These are phyloP conservation scores for Penicillium glabrum DNA, from an alignment of 2,329 filamentous ascomycete species.

Conservation along the genomic window DNA sequence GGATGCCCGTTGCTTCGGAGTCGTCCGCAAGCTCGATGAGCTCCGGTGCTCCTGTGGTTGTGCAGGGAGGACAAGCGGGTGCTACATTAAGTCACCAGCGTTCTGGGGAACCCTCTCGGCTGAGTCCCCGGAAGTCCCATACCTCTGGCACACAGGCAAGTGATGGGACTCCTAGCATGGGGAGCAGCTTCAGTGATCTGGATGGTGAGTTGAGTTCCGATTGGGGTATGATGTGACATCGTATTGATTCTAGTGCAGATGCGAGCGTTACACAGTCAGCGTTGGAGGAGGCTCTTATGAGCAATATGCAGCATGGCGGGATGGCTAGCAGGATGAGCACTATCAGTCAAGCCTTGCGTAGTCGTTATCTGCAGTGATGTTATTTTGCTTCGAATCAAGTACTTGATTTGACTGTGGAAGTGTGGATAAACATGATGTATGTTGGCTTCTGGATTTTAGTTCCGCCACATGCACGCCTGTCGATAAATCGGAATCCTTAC, in stretches of 20 bases:
- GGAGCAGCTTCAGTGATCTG: conserved; percentile 65
- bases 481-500: not conserved
- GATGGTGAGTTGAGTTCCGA: conserved; percentile 48
- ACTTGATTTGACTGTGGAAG: not conserved
- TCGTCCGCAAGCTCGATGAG: conserved; percentile 40
- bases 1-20: conserved; percentile 22
- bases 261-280: conserved; percentile 65
- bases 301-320: conserved; percentile 59
- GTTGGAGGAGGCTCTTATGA: conserved; percentile 63
- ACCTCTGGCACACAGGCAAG: conserved; percentile 46
- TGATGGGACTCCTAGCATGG: conserved; percentile 62
- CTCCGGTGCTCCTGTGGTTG: conserved; percentile 32
- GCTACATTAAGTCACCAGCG: conserved; percentile 45
- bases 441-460: not conserved
- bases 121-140: conserved; percentile 47
- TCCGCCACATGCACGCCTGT: not conserved
- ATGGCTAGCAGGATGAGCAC: conserved; percentile 52
- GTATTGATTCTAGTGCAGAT: conserved; percentile 40
- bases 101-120: conserved; percentile 48
- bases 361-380: conserved; percentile 46
- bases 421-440: not conserved
- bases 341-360: conserved; percentile 55
- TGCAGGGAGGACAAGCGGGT: conserved; percentile 18
- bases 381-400: not conserved
- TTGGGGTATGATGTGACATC: not conserved